A percentile compares a stretch with the other conserved stretches of the same genome.
These are phyloP conservation scores for Luzula sylvatica DNA, from an alignment of 176 grass and related monocot genomes.

Conservation along the genomic window DNA sequence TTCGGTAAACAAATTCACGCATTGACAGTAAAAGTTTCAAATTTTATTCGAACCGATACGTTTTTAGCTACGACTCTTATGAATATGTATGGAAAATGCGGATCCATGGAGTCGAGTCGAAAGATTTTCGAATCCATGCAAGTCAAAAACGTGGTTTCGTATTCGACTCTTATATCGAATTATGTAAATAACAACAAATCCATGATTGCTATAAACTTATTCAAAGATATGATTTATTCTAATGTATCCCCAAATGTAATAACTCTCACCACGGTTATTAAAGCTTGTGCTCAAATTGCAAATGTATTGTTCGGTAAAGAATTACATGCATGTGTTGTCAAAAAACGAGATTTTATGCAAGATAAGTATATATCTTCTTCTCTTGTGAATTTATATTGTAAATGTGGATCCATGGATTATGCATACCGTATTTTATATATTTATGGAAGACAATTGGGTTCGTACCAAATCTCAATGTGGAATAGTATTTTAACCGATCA, in stretches of 20 bases:
- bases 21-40: not conserved
- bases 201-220: conserved; percentile 1
- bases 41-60: conserved; percentile 1
- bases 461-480: conserved; percentile 8
- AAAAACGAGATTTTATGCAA: not conserved
- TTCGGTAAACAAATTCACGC: conserved; percentile 20
- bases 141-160: conserved; percentile 14
- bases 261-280: conserved; percentile 12
- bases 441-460: conserved; percentile 7
- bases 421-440: not conserved
- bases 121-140: conserved; percentile 11
- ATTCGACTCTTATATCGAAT: conserved; percentile 24
- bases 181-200: conserved; percentile 10
- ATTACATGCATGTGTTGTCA: conserved; percentile 16
- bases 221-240: conserved; percentile 14
- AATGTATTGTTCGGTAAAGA: conserved; percentile 15
- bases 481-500: conserved; percentile 23
- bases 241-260: conserved; percentile 1
- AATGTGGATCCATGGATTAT: conserved; percentile 13
- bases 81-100: conserved; percentile 25
- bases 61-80: conserved; percentile 23
- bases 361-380: conserved; percentile 17
- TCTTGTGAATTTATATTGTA: conserved; percentile 21
- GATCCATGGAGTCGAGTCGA: not conserved
- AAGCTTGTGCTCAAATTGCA: conserved; percentile 6